Base-by-base conservation (phyloP, 768 basidiomycete species). In the Boletus coccyginus region DNA sequence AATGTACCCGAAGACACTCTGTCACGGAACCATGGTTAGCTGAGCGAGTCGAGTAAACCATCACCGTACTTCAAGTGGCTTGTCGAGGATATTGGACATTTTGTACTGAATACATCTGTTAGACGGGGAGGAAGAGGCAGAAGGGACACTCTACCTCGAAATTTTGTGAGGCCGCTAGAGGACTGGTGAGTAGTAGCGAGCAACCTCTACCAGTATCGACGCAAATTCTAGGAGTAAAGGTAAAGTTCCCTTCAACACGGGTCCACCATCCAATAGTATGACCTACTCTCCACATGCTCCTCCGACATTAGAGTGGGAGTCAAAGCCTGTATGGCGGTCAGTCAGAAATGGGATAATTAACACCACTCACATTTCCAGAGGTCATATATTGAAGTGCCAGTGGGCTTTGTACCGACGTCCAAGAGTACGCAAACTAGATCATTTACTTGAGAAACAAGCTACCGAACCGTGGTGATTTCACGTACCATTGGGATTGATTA, bases 401-500 rank as follows among this genome's bases (percentile, higher is more conserved):
- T 94, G 3, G 95, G 95, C 69, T 95, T 94, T 33, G 95, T 98
- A 35, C 95, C 95, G 43, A 98, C 95, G 70, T 98, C 95, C 58
- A 98, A 81, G 39, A 98, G 83, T 56, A 97, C 74, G 65, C 94
- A 95, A 50, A 97, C 92, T 88, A 51, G 14, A 47, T 39, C 41
- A 29, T 7, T 10, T 36, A 14, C 61, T 10, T 59, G 53, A 38
- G 11, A 41, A 21, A 46, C 35, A 43, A 16, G 21, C 5, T 8
- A 19, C 1, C 12, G 11, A 40, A 36, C 3, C 4, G 7, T 29
- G 16, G 17, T 9, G 13, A 32, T 49, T 47, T 27, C 9, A 41
- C 75, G 35, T 49, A 87, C 89, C 88, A 64, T 94, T 92, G 39
- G 94, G 88, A 59, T 86, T 83, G 64, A 96, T 81, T 54, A 95